Evolutionary conservation across 768 basidiomycete genomes (phyloP).

Genomic region (Termitomyces sp.): DNA sequence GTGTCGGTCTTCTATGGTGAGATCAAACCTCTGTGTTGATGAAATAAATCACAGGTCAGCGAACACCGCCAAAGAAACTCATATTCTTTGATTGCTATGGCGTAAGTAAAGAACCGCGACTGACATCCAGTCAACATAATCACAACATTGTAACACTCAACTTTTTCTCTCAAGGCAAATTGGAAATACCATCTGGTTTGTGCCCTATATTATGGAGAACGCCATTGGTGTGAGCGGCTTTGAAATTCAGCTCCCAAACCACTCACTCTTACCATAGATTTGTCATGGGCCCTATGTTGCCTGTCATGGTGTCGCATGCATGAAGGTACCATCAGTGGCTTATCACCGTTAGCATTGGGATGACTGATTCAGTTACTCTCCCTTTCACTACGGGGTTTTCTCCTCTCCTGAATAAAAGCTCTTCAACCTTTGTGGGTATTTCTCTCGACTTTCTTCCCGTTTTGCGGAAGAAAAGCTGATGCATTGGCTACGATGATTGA

Average conservation of each 20-base stretch:
- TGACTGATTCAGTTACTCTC: constrained; percentile 21
- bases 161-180: constrained; percentile 14
- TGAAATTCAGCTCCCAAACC: neutral
- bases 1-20: constrained; percentile 46
- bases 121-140: too few relatives aligned
- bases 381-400: constrained; percentile 14
- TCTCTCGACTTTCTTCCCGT: neutral
- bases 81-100: constrained; percentile 29
- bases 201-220: constrained; percentile 44
- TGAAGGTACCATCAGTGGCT: constrained; percentile 27
- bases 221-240: constrained; percentile 35
- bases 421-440: constrained; percentile 14
- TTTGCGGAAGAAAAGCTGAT: neutral
- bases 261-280: constrained; percentile 17
- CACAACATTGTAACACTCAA: neutral
- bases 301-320: constrained; percentile 33
- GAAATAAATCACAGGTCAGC: constrained; percentile 20
- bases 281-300: constrained; percentile 52
- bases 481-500: constrained; percentile 18
- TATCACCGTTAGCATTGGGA: constrained; percentile 28
- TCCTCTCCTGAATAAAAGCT: constrained; percentile 9
- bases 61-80: constrained; percentile 27
- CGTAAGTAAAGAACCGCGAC: constrained; percentile 11
- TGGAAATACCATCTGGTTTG: constrained; percentile 49
- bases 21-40: constrained; percentile 33